Conservation (phyloP, 208 protist genomes). For the Crithidia bombi region DNA sequence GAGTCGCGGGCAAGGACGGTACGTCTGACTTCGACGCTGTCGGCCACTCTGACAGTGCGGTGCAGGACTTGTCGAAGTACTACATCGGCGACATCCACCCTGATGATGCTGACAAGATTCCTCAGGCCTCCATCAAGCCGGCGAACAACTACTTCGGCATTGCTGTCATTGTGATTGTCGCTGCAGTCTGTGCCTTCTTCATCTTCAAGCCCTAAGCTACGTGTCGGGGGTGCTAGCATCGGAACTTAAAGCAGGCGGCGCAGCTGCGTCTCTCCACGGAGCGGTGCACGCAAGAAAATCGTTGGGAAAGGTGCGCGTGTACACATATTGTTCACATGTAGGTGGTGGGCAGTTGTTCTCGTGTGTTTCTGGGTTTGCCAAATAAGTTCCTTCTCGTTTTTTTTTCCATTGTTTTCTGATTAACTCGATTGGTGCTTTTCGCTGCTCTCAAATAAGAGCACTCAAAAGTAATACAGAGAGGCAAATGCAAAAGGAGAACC, state of each 20-base stretch:
- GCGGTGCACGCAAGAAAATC: too few relatives aligned
- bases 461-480: conserved; percentile 5
- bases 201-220: conserved; percentile 46
- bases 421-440: not conserved
- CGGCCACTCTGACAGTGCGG: conserved; percentile 73
- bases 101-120: conserved; percentile 51
- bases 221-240: not conserved
- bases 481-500: not conserved
- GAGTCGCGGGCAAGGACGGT: conserved; percentile 84
- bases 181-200: conserved; percentile 58
- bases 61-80: conserved; percentile 68
- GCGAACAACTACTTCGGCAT: conserved; percentile 50
- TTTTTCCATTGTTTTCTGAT: conserved; percentile 2
- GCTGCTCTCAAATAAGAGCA: conserved; percentile 9
- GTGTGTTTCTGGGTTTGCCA: not conserved
- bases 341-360: too few relatives aligned
- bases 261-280: not conserved
- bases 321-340: too few relatives aligned
- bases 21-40: conserved; percentile 85
- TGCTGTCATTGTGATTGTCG: conserved; percentile 43
- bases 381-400: too few relatives aligned
- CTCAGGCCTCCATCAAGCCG: conserved; percentile 22
- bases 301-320: too few relatives aligned
- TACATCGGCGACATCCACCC: conserved; percentile 83
- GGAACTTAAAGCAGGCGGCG: not conserved